These are phyloP conservation scores for Acorus gramineus DNA, from an alignment of 106 monocot species.

Conservation along the genomic window DNA sequence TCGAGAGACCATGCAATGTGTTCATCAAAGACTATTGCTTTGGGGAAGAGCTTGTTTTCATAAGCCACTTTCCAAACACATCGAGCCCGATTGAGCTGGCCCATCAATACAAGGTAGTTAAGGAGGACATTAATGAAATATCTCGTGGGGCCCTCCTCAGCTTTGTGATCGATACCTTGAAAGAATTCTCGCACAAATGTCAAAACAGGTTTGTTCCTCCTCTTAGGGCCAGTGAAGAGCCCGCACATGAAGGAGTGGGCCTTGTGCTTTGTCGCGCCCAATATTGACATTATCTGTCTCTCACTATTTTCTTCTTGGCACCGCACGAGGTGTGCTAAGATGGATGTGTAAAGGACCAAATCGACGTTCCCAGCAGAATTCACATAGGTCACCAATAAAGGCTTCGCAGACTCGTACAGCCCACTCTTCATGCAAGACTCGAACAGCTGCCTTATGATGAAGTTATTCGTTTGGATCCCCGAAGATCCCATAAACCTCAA, in stretches of 20 bases:
- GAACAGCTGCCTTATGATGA: slow-evolving; percentile 81
- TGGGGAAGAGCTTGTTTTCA: slow-evolving; percentile 91
- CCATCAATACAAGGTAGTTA: slow-evolving; percentile 92
- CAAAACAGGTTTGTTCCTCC: slow-evolving; percentile 75
- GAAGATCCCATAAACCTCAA: slow-evolving; percentile 86
- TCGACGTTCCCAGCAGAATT: slow-evolving; percentile 68
- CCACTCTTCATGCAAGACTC: slow-evolving; percentile 83
- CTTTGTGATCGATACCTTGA: slow-evolving; percentile 75
- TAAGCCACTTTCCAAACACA: slow-evolving; percentile 98
- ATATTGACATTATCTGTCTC: slow-evolving; percentile 61
- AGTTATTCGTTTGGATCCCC: slow-evolving; percentile 84
- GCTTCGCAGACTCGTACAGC: slow-evolving; percentile 57
- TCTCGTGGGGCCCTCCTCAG: slow-evolving; percentile 65
- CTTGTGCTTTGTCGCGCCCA: slow-evolving; percentile 63
- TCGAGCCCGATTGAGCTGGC: slow-evolving; percentile 86
- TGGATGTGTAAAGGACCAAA: slow-evolving; percentile 84
- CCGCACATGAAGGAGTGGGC: slow-evolving; percentile 87
- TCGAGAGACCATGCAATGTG: slow-evolving; percentile 98
- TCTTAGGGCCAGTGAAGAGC: slow-evolving; percentile 81
- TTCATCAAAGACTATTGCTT: slow-evolving; percentile 96
- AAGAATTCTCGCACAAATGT: slow-evolving; percentile 93
- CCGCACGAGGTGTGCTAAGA: slow-evolving; percentile 77
- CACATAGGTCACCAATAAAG: slow-evolving; percentile 74
- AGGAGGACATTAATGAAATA: slow-evolving; percentile 92
- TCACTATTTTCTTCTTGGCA: slow-evolving; percentile 82